Percentiles rank a stretch among this genome's conserved stretches.
These are phyloP conservation scores for Pythium angustatum DNA, from an alignment of 352 stramenopile species.

Conservation along the genomic window DNA sequence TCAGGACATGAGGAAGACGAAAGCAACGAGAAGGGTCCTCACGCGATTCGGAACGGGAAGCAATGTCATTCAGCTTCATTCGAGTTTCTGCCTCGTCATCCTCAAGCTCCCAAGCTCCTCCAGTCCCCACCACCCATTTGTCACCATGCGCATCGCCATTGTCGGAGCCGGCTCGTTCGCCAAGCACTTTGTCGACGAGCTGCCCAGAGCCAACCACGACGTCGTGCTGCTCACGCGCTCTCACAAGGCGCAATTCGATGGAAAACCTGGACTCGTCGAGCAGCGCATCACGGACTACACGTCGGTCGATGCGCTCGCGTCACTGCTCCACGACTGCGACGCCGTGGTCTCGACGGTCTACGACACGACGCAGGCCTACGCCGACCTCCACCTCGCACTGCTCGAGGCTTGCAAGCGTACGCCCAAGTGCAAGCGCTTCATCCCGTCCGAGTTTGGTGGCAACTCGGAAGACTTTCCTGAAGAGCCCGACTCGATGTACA, in stretches of 20 bases:
- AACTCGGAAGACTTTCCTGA: constrained; percentile 37
- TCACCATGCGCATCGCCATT: constrained; percentile 48
- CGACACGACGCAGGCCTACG: not conserved
- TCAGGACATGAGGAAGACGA: too few relatives aligned
- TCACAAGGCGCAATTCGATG: constrained; percentile 40
- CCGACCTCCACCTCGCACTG: constrained; percentile 27
- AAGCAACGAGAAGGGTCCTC: too few relatives aligned
- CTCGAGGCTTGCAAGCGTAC: constrained; percentile 39
- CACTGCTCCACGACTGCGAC: constrained; percentile 25
- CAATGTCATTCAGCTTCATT: too few relatives aligned
- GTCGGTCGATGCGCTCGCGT: constrained; percentile 18
- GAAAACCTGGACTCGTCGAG: constrained; percentile 32
- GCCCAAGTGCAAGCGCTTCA: constrained; percentile 49
- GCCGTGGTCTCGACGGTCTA: constrained; percentile 35
- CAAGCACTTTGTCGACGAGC: constrained; percentile 37
- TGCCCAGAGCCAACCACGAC: constrained; percentile 31
- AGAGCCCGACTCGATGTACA: constrained; percentile 7
- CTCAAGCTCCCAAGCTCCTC: too few relatives aligned
- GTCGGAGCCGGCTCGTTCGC: constrained; percentile 36
- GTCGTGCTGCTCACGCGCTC: constrained; percentile 41
- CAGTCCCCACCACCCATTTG: too few relatives aligned
- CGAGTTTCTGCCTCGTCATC: too few relatives aligned
- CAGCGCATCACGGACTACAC: constrained; percentile 39
- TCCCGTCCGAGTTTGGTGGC: constrained; percentile 39
- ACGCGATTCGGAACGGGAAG: too few relatives aligned